Conservation (phyloP, 192 early-diverging fungal species). For the Entomortierella parvispora region DNA sequence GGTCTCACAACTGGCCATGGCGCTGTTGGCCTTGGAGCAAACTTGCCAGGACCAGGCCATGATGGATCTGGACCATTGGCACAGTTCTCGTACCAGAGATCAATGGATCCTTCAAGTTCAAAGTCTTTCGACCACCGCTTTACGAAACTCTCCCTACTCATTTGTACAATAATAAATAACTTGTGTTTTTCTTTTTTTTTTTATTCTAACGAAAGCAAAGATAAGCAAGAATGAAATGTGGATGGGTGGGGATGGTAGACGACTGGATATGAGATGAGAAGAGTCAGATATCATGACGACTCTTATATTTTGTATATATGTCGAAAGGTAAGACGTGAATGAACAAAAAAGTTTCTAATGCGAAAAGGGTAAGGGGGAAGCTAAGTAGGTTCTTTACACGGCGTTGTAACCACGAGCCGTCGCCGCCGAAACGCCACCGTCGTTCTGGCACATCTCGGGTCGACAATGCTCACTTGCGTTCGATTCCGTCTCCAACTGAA, state of each 20-base stretch:
- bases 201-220: background rate
- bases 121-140: background rate
- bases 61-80: slow-evolving; percentile 25
- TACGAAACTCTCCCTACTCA: background rate
- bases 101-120: slow-evolving; percentile 2
- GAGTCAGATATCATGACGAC: no score
- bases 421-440: background rate
- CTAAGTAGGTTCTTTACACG: slow-evolving; percentile 26
- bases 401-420: slow-evolving; percentile 21
- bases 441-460: slow-evolving; percentile 56
- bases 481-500: slow-evolving; percentile 59
- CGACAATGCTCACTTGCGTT: slow-evolving; percentile 60
- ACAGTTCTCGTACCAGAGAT: background rate
- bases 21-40: slow-evolving; percentile 25
- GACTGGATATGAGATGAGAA: no score
- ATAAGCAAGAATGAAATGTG: background rate
- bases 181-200: slow-evolving; percentile 1
- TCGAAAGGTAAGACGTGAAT: no score
- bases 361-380: no score
- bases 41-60: background rate
- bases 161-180: background rate
- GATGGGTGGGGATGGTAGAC: background rate
- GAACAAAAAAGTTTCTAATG: no score
- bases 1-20: slow-evolving; percentile 20
- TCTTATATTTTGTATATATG: background rate